Conservation (phyloP, 176 grass and related monocot species). For the Bonia amplexicaulis region DNA sequence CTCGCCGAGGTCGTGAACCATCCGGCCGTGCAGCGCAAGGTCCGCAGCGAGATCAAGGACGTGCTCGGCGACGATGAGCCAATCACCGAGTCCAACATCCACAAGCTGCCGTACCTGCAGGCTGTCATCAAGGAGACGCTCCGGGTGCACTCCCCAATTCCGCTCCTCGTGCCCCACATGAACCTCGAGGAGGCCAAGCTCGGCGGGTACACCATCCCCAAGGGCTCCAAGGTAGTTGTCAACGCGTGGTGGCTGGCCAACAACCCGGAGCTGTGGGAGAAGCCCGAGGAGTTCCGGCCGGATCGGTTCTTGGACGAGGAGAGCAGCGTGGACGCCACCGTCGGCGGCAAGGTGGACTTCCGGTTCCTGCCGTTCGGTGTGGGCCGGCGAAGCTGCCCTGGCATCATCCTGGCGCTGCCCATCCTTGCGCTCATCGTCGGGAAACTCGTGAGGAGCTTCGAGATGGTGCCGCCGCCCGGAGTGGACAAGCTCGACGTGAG, state of each 20-base stretch:
- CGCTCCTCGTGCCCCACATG: slow-evolving; percentile 95
- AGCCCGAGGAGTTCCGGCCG: slow-evolving; percentile 74
- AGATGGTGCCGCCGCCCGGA: slow-evolving; percentile 56
- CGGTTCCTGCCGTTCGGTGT: slow-evolving; percentile 77
- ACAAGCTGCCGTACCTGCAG: slow-evolving; percentile 60
- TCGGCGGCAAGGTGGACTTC: slow-evolving; percentile 74
- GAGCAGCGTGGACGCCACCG: slow-evolving; percentile 54
- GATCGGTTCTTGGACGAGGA: slow-evolving; percentile 74
- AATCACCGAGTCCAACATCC: slow-evolving; percentile 63
- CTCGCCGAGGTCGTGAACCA: slow-evolving; percentile 96
- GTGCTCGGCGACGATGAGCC: slow-evolving; percentile 45
- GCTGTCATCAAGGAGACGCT: slow-evolving; percentile 82
- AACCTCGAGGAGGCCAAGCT: slow-evolving; percentile 84
- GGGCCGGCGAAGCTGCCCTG: slow-evolving; percentile 72
- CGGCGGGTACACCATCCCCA: slow-evolving; percentile 52
- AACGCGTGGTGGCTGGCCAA: slow-evolving; percentile 89
- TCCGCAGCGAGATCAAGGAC: slow-evolving; percentile 48
- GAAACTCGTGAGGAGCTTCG: slow-evolving; percentile 64
- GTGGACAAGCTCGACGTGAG: slow-evolving; percentile 42
- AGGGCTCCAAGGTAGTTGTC: slow-evolving; percentile 79
- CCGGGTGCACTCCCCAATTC: slow-evolving; percentile 76
- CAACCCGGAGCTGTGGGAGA: slow-evolving; percentile 69
- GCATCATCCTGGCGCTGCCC: slow-evolving; percentile 75
- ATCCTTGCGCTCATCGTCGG: slow-evolving; percentile 70
- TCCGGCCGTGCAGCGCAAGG: slow-evolving; percentile 53